Evolutionary conservation across 352 stramenopile genomes (phyloP).

Genomic region (Thalassiosira exigua): DNA sequence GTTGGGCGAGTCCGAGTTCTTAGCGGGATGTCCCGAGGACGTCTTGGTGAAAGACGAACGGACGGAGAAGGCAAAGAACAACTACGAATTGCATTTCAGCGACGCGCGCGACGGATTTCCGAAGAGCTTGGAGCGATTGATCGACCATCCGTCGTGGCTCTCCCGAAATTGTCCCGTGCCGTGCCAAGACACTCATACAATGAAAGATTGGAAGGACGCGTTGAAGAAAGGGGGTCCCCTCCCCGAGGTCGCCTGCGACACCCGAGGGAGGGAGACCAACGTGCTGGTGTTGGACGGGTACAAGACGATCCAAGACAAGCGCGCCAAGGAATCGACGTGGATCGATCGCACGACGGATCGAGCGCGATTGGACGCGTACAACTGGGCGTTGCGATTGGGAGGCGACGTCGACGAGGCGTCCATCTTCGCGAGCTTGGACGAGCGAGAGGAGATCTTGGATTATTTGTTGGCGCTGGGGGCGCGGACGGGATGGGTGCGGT

Average conservation of each 20-base stretch:
- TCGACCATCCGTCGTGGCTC: slow-evolving; percentile 49
- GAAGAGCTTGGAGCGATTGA: slow-evolving; percentile 32
- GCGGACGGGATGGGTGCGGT: slow-evolving; percentile 34
- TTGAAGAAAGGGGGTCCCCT: not conserved
- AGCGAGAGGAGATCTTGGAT: slow-evolving; percentile 28
- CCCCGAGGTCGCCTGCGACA: slow-evolving; percentile 20
- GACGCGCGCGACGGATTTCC: slow-evolving; percentile 32
- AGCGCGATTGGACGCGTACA: not conserved
- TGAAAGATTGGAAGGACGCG: slow-evolving; percentile 21
- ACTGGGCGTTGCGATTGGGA: slow-evolving; percentile 41
- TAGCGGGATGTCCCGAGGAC: slow-evolving; percentile 37
- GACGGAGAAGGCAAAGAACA: not conserved
- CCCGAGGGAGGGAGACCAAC: slow-evolving; percentile 16
- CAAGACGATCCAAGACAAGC: slow-evolving; percentile 14
- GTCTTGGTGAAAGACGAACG: slow-evolving; percentile 6
- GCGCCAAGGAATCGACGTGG: not conserved
- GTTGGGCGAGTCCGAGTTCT: slow-evolving; percentile 42
- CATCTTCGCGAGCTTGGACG: slow-evolving; percentile 18
- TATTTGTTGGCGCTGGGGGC: slow-evolving; percentile 35
- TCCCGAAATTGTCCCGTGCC: slow-evolving; percentile 32
- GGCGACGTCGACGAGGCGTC: slow-evolving; percentile 20
- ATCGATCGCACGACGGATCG: not conserved
- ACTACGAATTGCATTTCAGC: not conserved
- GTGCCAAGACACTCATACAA: slow-evolving; percentile 18
- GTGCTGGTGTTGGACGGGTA: slow-evolving; percentile 1